These are phyloP conservation scores for Xylariaceae sp. DNA, from an alignment of 2,329 filamentous ascomycete species.

Conservation along the genomic window DNA sequence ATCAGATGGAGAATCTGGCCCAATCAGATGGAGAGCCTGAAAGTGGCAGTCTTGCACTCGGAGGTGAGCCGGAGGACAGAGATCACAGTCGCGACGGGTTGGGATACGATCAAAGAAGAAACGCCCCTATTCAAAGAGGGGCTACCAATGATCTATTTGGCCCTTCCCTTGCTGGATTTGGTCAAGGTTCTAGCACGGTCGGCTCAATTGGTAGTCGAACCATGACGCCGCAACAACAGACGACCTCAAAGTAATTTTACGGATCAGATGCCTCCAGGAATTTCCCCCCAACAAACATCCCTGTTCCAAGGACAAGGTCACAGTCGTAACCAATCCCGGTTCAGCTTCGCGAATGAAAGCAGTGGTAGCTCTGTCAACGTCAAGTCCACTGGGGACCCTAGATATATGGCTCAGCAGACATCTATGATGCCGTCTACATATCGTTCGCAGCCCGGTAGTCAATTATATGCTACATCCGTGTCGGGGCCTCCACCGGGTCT, in stretches of 20 bases:
- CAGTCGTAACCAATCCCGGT: slow-evolving; percentile 82
- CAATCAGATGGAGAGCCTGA: slow-evolving; percentile 76
- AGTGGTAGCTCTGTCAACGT: slow-evolving; percentile 67
- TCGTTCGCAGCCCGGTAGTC: slow-evolving; percentile 65
- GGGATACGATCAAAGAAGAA: slow-evolving; percentile 63
- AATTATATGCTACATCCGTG: slow-evolving; percentile 84
- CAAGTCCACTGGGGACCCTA: slow-evolving; percentile 79
- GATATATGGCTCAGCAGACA: slow-evolving; percentile 82
- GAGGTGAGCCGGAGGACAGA: slow-evolving; percentile 88
- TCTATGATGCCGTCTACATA: slow-evolving; percentile 80
- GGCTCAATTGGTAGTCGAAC: slow-evolving; percentile 70
- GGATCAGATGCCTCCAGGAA: slow-evolving; percentile 65
- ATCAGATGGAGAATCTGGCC: slow-evolving; percentile 51
- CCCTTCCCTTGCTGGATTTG: slow-evolving; percentile 57
- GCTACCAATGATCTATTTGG: slow-evolving; percentile 61
- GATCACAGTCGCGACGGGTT: slow-evolving; percentile 60
- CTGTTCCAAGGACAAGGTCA: slow-evolving; percentile 70
- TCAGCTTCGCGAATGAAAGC: slow-evolving; percentile 83
- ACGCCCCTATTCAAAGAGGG: slow-evolving; percentile 73
- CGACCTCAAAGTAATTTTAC: slow-evolving; percentile 66
- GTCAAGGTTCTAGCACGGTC: slow-evolving; percentile 56
- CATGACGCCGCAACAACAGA: slow-evolving; percentile 80
- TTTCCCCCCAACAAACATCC: slow-evolving; percentile 56
- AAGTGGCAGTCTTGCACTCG: slow-evolving; percentile 83
- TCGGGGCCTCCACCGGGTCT: slow-evolving; percentile 93